Evolutionary conservation across 129 eudicot genomes (phyloP).

Genomic region (carrot (Daucus carota)): DNA sequence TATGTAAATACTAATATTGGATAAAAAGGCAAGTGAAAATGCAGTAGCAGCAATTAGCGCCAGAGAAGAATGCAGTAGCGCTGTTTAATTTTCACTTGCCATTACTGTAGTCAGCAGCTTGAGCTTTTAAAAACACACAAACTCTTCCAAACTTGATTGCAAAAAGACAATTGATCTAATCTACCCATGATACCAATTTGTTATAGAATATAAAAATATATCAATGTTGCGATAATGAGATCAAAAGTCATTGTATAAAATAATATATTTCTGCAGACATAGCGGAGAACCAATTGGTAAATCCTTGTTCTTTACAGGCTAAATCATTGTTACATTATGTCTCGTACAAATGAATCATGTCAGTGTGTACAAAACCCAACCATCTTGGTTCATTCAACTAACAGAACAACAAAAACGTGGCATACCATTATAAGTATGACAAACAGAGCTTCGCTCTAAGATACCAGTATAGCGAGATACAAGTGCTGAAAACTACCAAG

Average conservation of each 20-base stretch:
- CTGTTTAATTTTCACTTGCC: not conserved
- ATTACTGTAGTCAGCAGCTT: too few species aligned
- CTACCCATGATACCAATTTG: not conserved
- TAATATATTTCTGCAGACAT: constrained; percentile 2
- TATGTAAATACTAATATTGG: not conserved
- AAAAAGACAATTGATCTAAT: not conserved
- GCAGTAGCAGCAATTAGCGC: not conserved
- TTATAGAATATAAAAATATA: not conserved
- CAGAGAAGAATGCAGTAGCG: not conserved
- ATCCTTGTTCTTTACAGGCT: constrained; percentile 8
- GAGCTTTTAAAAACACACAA: too few species aligned
- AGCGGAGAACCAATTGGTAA: constrained; percentile 2
- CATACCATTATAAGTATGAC: not conserved
- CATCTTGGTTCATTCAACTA: constrained; percentile 4
- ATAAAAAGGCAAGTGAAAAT: not conserved
- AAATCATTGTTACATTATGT: constrained; percentile 4
- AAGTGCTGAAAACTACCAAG: not conserved
- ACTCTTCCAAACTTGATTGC: not conserved
- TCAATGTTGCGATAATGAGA: not conserved
- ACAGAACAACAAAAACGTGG: constrained; percentile 3
- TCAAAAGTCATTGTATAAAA: not conserved
- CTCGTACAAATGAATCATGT: constrained; percentile 1
- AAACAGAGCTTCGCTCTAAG: not conserved
- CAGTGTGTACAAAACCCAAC: constrained; percentile 10
- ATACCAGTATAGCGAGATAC: constrained; percentile 3